Conservation (phyloP, 768 basidiomycete genomes). For the Tricholoma sp. region DNA sequence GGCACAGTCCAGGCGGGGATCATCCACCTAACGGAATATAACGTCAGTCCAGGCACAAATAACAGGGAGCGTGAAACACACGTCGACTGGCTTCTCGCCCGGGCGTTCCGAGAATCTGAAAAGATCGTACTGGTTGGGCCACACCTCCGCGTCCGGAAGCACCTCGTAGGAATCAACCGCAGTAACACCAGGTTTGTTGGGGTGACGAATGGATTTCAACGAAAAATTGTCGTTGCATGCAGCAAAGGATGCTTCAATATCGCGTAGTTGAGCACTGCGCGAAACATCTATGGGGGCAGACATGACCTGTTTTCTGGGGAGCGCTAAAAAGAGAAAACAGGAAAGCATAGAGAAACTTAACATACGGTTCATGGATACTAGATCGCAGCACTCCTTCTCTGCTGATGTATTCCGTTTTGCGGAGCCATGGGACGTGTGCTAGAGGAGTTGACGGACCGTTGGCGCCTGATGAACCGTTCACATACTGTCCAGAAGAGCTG, state of each 20-base stretch:
- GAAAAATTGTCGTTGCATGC: constrained; percentile 58
- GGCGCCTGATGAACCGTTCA: constrained; percentile 31
- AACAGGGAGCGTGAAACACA: constrained; percentile 26
- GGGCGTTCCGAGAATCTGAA: constrained; percentile 85
- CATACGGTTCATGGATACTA: constrained; percentile 52
- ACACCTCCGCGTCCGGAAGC: constrained; percentile 79
- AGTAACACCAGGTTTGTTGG: constrained; percentile 68
- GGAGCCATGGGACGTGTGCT: constrained; percentile 81
- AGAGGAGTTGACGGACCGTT: constrained; percentile 43
- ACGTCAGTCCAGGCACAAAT: neutral
- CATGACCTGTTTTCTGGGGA: constrained; percentile 41
- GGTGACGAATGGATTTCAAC: constrained; percentile 61
- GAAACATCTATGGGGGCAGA: constrained; percentile 64
- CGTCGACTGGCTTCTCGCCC: constrained; percentile 71
- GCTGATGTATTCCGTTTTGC: constrained; percentile 88
- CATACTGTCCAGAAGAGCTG: constrained; percentile 38
- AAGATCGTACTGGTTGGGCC: constrained; percentile 86
- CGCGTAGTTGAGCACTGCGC: constrained; percentile 64
- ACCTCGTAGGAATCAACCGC: constrained; percentile 82
- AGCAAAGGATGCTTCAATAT: constrained; percentile 74
- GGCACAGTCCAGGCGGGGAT: constrained; percentile 80
- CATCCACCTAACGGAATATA: constrained; percentile 47
- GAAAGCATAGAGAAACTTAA: constrained; percentile 7
- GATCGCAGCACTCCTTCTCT: constrained; percentile 44
- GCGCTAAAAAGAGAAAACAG: neutral